Base-by-base conservation (phyloP, 2,329 filamentous ascomycete species). In the Macrophomina phaseolina region DNA sequence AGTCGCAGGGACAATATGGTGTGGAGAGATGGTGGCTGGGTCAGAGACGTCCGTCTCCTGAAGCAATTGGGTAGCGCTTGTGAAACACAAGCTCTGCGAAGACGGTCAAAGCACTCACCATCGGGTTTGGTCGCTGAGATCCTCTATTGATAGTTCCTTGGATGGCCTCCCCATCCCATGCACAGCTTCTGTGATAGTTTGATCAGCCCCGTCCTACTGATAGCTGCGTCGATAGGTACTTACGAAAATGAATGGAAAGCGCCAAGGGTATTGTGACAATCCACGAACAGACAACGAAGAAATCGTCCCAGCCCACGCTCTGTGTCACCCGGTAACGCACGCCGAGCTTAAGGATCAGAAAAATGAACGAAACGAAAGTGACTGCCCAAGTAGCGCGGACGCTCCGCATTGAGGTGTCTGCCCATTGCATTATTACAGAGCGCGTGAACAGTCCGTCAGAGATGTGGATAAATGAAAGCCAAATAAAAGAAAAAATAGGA, bases 301-400 rank as follows among this genome's bases (percentile, higher is more conserved):
- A n/a, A 12, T 64, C 61, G 11, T 64, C 61, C 18, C 46, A 64
- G 4, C 61, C 61, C 14, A 53, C 46, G 3, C 61, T 51, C 9
- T 23, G 46, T 12, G 49, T 53, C 3, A 64, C 61, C 40, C 46
- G 36, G 23, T 40, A 64, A 30, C 61, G 34, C n/a, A 53, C 49
- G 32, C 46, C 34, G 11, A 64, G 32, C 36, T 64, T 64, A 48
- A 64, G 61, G 18, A 36, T n/a, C 48, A 64, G 11, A 45, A 64
- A 64, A 4, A 53, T 28, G 16, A 64, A 48, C 12, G 58, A 46
- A 32, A 62, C 16, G 14, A 49, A 48, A 8, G 46, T 46, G 6
- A 48, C 28, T 12, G 45, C 58, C 16, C 40, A 62, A 16, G 58
- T 48, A 4, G 46, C 30, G 30, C n/a, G n/a, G 30, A 62, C 58